Conservation (phyloP, 2,329 filamentous ascomycete species). For the Aaosphaeria pasadenensis region DNA sequence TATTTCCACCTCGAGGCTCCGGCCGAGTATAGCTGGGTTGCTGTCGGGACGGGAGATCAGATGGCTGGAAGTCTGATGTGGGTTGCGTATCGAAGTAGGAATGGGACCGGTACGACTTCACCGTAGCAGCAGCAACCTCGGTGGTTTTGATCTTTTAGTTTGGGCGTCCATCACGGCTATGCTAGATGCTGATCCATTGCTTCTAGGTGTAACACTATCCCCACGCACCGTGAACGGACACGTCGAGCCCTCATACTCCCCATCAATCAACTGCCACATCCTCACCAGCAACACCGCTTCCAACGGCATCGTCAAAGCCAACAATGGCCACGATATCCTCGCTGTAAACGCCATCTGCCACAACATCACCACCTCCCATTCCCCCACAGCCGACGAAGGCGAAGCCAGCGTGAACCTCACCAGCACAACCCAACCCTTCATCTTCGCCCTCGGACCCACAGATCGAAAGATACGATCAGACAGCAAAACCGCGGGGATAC, state of each 20-base stretch:
- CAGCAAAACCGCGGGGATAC: slow-evolving; percentile 44
- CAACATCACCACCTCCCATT: slow-evolving; percentile 1
- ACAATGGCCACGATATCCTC: slow-evolving; percentile 16
- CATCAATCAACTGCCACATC: slow-evolving; percentile 36
- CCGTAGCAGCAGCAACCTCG: neutral
- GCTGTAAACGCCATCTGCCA: slow-evolving; percentile 53
- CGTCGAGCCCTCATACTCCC: slow-evolving; percentile 51
- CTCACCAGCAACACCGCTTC: slow-evolving; percentile 50
- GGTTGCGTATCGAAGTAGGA: slow-evolving; percentile 51
- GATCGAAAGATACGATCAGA: slow-evolving; percentile 44
- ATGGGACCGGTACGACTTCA: slow-evolving; percentile 34
- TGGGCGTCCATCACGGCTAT: neutral
- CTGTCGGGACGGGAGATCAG: slow-evolving; percentile 53
- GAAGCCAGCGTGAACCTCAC: slow-evolving; percentile 38
- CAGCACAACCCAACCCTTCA: slow-evolving; percentile 48
- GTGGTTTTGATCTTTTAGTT: neutral
- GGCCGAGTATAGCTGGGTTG: slow-evolving; percentile 49
- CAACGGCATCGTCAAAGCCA: slow-evolving; percentile 23
- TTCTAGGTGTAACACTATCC: slow-evolving; percentile 52
- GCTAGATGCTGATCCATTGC: neutral
- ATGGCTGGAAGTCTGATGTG: slow-evolving; percentile 55
- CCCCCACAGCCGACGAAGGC: neutral
- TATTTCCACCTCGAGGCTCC: slow-evolving; percentile 56
- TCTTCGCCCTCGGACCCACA: slow-evolving; percentile 56
- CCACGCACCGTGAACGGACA: slow-evolving; percentile 52